Base-by-base conservation (phyloP, 2,329 filamentous ascomycete genomes). In the Fusarium nurragi region DNA sequence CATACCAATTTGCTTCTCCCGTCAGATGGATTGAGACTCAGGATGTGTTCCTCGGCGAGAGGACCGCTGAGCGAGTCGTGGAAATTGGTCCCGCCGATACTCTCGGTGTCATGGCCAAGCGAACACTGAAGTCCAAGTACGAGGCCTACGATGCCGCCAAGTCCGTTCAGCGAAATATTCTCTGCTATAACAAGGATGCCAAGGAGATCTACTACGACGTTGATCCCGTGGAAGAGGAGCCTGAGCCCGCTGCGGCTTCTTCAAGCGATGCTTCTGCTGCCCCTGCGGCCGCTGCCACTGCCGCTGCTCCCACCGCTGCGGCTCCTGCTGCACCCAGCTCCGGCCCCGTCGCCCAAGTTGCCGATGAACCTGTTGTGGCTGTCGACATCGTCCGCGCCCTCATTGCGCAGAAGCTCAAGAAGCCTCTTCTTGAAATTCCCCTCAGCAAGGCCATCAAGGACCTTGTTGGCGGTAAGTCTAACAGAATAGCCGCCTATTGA, bases 11-110 rank as follows among this genome's bases (percentile, higher is more conserved):
- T 80, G 95, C 95, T 74, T 98, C 94, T 52, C 95, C 95, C 47
- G 95, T 99, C 73, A 90, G 95, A 89, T 99, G 95, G 95, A 99
- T 99, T 80, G 95, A 99, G 83, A 99, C 95, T 53, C 95, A 99
- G 82, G 95, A 99, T 94, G 95, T 99, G 73, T 95, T 99, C 75
- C 91, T 99, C 72, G 94, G 91, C 68, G 93, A 98, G 80, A 95
- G 97, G 83, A 91, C 89, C 49, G 96, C 95, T 47, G 95, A 99
- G 86, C 90, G 95, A 76, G 96, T 99, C 76, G 95, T 99, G 73
- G 95, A 99, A 80, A 90, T 99, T 72, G 95, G 95, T 77, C 95
- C 95, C 23, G 94, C 94, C 73, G 94, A 99, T 80, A 99, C 95
- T 23, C 88, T 99, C 32, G 94, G 94, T 76, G 94, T 93, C 57